Conservation (phyloP, 2,329 filamentous ascomycete genomes). For the Aspergillus pseudoviridinutans region DNA sequence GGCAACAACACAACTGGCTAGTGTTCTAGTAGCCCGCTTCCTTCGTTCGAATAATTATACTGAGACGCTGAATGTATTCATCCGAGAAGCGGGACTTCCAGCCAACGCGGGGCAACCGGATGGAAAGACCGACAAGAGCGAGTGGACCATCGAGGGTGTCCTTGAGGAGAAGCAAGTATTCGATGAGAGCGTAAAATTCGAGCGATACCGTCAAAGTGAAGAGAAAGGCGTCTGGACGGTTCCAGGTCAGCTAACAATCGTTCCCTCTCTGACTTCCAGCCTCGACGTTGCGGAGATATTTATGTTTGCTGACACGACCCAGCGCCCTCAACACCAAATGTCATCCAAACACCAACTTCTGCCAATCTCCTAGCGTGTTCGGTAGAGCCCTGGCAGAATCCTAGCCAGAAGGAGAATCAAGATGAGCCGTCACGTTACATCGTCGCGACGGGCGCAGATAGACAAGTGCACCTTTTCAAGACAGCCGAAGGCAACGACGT, state of each 20-base stretch:
- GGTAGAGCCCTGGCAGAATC: slow-evolving; percentile 35
- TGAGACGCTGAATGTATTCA: slow-evolving; percentile 56
- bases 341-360: slow-evolving; percentile 43
- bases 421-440: slow-evolving; percentile 24
- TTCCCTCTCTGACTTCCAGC: not conserved
- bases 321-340: slow-evolving; percentile 46
- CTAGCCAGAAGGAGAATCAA: slow-evolving; percentile 7
- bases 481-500: slow-evolving; percentile 16
- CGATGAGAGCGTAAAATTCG: slow-evolving; percentile 53
- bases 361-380: slow-evolving; percentile 53
- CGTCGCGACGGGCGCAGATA: slow-evolving; percentile 46
- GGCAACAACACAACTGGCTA: slow-evolving; percentile 16
- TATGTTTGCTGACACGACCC: not conserved
- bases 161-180: slow-evolving; percentile 58
- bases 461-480: slow-evolving; percentile 45
- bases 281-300: not conserved
- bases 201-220: slow-evolving; percentile 50
- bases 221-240: slow-evolving; percentile 42
- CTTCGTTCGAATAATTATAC: slow-evolving; percentile 41
- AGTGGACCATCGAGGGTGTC: slow-evolving; percentile 57
- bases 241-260: slow-evolving; percentile 37
- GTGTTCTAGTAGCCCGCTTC: slow-evolving; percentile 41
- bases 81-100: slow-evolving; percentile 53
- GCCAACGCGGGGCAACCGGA: slow-evolving; percentile 44
- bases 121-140: slow-evolving; percentile 25